Evolutionary conservation across 2,329 filamentous ascomycete genomes (phyloP).

Genomic region (Neocatenulostroma microsporum): DNA sequence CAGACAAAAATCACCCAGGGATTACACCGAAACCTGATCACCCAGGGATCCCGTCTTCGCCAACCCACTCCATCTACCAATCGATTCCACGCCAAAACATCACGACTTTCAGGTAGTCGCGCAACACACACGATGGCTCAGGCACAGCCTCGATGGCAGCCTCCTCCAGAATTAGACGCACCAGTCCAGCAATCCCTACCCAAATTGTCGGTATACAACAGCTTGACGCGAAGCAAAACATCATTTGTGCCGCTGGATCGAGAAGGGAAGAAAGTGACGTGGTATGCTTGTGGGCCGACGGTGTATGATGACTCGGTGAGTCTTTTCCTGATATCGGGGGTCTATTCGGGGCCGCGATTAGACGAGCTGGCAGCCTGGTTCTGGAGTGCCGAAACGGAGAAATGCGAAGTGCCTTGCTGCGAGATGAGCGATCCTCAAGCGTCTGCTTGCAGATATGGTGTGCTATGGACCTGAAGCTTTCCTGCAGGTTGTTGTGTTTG

Average conservation of each 20-base stretch:
- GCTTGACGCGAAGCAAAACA: slow-evolving; percentile 64
- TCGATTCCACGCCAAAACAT: slow-evolving; percentile 2
- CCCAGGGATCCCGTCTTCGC: not conserved
- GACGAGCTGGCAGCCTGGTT: too few relatives aligned
- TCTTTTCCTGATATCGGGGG: too few relatives aligned
- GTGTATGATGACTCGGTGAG: slow-evolving; percentile 59
- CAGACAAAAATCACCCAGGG: too few relatives aligned
- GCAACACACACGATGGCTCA: slow-evolving; percentile 7
- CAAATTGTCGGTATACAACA: slow-evolving; percentile 72
- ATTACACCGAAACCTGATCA: too few relatives aligned
- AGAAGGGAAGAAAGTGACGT: slow-evolving; percentile 61
- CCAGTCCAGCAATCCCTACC: slow-evolving; percentile 32
- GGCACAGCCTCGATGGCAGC: slow-evolving; percentile 26
- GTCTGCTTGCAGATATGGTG: not conserved
- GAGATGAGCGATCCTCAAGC: too few relatives aligned
- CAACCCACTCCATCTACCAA: not conserved
- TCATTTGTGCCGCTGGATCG: slow-evolving; percentile 66
- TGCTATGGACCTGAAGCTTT: too few relatives aligned
- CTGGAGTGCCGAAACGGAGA: not conserved
- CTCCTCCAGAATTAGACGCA: slow-evolving; percentile 28
- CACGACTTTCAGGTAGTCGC: slow-evolving; percentile 6
- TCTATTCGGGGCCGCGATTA: too few relatives aligned
- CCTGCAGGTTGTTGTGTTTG: too few relatives aligned
- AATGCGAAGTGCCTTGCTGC: too few relatives aligned
- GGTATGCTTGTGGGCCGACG: slow-evolving; percentile 87